Conservation (phyloP, 2,329 filamentous ascomycete genomes). For the Verticillium isaacii region DNA sequence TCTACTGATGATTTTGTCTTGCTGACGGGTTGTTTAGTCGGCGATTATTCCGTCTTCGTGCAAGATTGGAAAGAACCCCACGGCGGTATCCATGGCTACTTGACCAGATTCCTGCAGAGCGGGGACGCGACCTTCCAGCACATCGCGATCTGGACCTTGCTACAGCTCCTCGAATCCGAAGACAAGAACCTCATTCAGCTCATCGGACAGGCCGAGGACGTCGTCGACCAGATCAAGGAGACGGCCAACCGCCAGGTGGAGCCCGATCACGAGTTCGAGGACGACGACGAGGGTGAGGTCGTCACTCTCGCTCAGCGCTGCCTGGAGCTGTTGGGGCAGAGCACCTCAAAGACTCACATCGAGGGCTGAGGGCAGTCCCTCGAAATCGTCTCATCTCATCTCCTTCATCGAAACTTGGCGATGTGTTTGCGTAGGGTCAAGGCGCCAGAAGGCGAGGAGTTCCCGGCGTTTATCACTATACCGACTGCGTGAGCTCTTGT, state of each 20-base stretch:
- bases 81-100: slow-evolving; percentile 92
- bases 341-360: slow-evolving; percentile 72
- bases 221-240: slow-evolving; percentile 84
- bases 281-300: slow-evolving; percentile 90
- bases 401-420: slow-evolving; percentile 6
- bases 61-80: slow-evolving; percentile 90
- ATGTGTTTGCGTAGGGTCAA: slow-evolving; percentile 7
- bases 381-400: background rate
- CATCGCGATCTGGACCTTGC: slow-evolving; percentile 95
- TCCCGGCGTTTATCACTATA: slow-evolving; percentile 12
- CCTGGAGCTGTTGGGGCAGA: slow-evolving; percentile 77
- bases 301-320: slow-evolving; percentile 87
- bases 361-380: slow-evolving; percentile 55
- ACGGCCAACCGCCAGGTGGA: slow-evolving; percentile 89
- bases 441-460: slow-evolving; percentile 8
- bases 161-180: slow-evolving; percentile 93
- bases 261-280: slow-evolving; percentile 78
- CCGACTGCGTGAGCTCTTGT: slow-evolving; percentile 14
- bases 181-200: slow-evolving; percentile 83
- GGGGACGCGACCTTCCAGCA: slow-evolving; percentile 98
- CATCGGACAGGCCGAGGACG: slow-evolving; percentile 85
- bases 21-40: slow-evolving; percentile 52
- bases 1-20: background rate
- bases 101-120: slow-evolving; percentile 86
- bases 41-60: slow-evolving; percentile 94